Evolutionary conservation across 306 rosid species (phyloP).

Genomic region (Psophocarpus tetragonolobus): DNA sequence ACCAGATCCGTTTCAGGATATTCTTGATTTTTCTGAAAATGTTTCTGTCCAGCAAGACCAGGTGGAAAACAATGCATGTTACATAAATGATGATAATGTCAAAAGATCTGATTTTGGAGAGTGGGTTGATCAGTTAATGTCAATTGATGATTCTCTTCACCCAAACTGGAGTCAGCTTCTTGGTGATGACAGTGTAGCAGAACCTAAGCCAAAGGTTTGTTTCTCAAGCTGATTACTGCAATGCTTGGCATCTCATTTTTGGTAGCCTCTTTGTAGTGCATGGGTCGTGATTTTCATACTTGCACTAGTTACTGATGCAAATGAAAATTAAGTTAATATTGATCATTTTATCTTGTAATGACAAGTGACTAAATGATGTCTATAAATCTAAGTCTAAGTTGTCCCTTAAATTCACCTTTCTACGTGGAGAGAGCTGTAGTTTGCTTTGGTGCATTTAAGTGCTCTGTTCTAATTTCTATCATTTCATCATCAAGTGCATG

Average conservation of each 20-base stretch:
- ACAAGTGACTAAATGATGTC: neutral
- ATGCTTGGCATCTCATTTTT: constrained; percentile 6
- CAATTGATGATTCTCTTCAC: constrained; percentile 58
- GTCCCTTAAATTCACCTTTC: neutral
- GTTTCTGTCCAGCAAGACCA: constrained; percentile 57
- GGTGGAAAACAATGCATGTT: constrained; percentile 51
- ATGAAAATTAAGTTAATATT: constrained; percentile 28
- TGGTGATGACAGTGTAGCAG: constrained; percentile 47
- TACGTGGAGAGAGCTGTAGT: neutral
- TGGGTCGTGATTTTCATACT: constrained; percentile 17
- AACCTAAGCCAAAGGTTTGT: constrained; percentile 64
- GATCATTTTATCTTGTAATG: constrained; percentile 1
- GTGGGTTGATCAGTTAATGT: constrained; percentile 76
- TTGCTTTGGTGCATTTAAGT: constrained; percentile 11
- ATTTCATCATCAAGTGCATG: constrained; percentile 1
- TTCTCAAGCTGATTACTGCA: constrained; percentile 33
- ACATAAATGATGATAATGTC: constrained; percentile 48
- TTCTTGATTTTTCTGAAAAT: constrained; percentile 55
- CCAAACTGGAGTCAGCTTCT: constrained; percentile 77
- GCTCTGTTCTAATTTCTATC: constrained; percentile 4
- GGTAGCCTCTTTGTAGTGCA: constrained; percentile 25
- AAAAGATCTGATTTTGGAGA: constrained; percentile 62
- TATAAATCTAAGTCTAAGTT: neutral
- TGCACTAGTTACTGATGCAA: constrained; percentile 18
- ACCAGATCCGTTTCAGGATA: constrained; percentile 61